Base-by-base conservation (phyloP, 1,284 basidiomycete species). In the Ceratobasidium sp. region DNA sequence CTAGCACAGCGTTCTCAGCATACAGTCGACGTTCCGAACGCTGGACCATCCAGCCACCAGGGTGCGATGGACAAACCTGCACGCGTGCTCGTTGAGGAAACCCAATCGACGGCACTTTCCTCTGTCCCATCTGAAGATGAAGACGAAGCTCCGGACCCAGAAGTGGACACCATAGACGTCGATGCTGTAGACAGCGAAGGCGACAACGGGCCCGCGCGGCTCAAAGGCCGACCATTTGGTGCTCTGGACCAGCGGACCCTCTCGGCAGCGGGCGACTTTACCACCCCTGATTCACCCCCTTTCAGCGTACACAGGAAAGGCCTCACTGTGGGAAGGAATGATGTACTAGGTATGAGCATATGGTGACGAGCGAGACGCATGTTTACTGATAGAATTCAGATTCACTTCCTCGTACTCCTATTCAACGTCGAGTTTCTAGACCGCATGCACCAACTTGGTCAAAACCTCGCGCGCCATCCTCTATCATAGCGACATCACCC, bases 51-150 rank as follows among this genome's bases (percentile, higher is more conserved):
- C 35, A 11, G 35, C 35, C 35, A 38, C 35, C 35, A 38, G 35
- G 35, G 35, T 5, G 35, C 11, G 35, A 38, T 38, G 4, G 35
- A 38, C 35, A 38, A 5, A 38, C 35, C 35, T 38, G 35, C 35
- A 28, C 66, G 41, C 32, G 28, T 50, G 23, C 23, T 38, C 35
- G 35, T 38, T 38, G 35, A 38, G 35, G 66, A 58, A 8, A 57
- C 66, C 8, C 66, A 55, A 54, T 57, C 66, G 43, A 57, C 43
- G 9, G 54, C 54, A 4, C 43, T 69, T 23, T 57, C 66, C 21
- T 35, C 66, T 2, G 18, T 35, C 38, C 52, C 66, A 47, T 41
- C 43, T 28, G 38, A 16, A 2, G 52, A 58, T 14, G 54, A 32
- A 4, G 52, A 30, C 7, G 64, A 61, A 13, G 43, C 38, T 16